Evolutionary conservation across 345 rosid genomes (phyloP), one percentile per base, ranked within the genome.

Genomic region (Corymbia maculata): DNA sequence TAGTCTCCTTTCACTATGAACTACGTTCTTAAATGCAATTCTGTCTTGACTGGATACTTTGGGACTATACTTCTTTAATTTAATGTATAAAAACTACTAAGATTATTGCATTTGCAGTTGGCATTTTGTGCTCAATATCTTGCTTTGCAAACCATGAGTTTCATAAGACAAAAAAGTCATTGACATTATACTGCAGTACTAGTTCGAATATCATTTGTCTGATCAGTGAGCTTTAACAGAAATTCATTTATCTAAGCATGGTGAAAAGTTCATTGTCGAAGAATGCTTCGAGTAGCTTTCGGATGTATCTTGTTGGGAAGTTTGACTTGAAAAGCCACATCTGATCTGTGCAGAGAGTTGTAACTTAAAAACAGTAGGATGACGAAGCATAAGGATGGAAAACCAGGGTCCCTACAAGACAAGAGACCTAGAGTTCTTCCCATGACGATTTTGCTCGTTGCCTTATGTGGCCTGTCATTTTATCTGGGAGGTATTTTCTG

Each of bases 381-480:
- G 87, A 98, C 95, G 98, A 98, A 98, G 95, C 89, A 94, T 86
- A 97, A 98, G 90, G 99, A 97, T 89, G 99, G 93, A 87, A 98
- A 97, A 90, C 94, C 90, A 30, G 92, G 86, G 47, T 89, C 88
- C 85, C 94, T 88, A 51, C 93, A 89, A 52, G 97, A 95, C 87
- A 95, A 89, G 89, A 92, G 90, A 30, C 88, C 94, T 55, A 92
- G 88, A 93, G 85, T 91, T 70, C 89, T 95, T 55, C 93, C 97
- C 75, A 87, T 92, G 93, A 90, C 96, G 24, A 28, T 95, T 42
- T n/a, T 94, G 89, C 88, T 97, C 42, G 86, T 94, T 86, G 86
- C 92, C 14, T 91, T 96, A n/a, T 97, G 97, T 55, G 98, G 98
- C 8, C 90, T 96, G 88, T 98, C 99, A 0, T 98, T 95, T 91